Evolutionary conservation across 495 filamentous ascomycete species (phyloP).

Genomic region (Aspergillus sclerotioniger): DNA sequence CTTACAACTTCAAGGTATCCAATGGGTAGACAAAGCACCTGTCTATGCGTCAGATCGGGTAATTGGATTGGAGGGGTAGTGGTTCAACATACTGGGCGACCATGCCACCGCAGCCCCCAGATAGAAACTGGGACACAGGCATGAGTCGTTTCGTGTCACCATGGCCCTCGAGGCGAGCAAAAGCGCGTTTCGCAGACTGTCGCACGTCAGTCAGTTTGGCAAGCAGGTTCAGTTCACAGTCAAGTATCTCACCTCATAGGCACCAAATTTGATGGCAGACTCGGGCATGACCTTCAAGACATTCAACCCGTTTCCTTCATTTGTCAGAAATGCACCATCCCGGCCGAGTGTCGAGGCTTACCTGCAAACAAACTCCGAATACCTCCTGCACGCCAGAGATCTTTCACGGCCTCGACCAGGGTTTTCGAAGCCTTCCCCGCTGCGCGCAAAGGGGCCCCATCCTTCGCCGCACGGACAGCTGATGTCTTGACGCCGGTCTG

Average conservation of each 20-base stretch:
- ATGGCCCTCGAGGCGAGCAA: conserved; percentile 87
- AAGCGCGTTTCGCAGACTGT: conserved; percentile 80
- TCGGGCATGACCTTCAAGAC: conserved; percentile 98
- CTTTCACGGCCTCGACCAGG: conserved; percentile 66
- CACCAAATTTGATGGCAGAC: conserved; percentile 95
- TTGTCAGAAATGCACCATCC: conserved; percentile 26
- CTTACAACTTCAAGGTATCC: conserved; percentile 94
- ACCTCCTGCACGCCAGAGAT: conserved; percentile 84
- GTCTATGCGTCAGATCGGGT: conserved; percentile 26
- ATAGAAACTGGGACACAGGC: conserved; percentile 82
- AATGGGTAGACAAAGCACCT: conserved; percentile 93
- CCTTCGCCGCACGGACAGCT: conserved; percentile 65
- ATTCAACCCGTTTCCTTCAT: conserved; percentile 90
- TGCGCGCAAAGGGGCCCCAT: conserved; percentile 65
- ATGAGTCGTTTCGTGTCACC: conserved; percentile 74
- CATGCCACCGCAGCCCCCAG: conserved; percentile 88
- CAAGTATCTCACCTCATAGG: conserved; percentile 66
- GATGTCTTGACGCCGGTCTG: conserved; percentile 66
- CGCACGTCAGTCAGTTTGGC: conserved; percentile 15
- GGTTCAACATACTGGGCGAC: conserved; percentile 71
- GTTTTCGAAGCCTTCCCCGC: conserved; percentile 65
- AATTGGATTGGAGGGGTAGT: conserved; percentile 7
- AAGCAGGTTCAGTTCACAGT: not conserved
- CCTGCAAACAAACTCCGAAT: conserved; percentile 91
- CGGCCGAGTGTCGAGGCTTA: conserved; percentile 39